Evolutionary conservation across 495 filamentous ascomycete genomes (phyloP).

Genomic region (Chaetomium cochliodes): DNA sequence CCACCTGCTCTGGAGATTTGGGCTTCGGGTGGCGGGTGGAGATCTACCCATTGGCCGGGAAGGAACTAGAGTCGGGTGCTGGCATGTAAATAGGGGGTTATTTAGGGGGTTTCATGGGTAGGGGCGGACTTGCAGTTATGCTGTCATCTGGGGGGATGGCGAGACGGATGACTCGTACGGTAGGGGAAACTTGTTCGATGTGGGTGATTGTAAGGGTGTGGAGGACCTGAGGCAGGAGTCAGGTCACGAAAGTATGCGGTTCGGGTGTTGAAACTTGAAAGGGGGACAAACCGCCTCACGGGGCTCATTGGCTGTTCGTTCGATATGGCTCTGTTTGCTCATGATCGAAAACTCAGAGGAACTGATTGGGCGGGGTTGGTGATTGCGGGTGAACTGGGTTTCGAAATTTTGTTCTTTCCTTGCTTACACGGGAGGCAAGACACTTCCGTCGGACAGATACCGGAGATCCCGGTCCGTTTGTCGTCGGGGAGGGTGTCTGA

Average conservation of each 20-base stretch:
- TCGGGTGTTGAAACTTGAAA: background rate
- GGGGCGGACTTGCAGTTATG: constrained; percentile 18
- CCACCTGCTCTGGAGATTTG: constrained; percentile 67
- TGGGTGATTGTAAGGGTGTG: constrained; percentile 38
- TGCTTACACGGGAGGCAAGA: background rate
- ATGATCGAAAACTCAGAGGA: background rate
- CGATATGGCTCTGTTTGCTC: constrained; percentile 45
- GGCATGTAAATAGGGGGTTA: background rate
- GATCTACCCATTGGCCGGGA: constrained; percentile 91
- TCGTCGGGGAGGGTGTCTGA: too few relatives aligned
- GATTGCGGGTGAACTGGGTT: background rate
- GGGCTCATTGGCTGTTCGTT: constrained; percentile 71
- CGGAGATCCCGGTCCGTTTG: too few relatives aligned
- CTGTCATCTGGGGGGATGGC: constrained; percentile 20
- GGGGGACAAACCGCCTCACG: constrained; percentile 51
- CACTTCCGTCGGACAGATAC: background rate
- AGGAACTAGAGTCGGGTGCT: constrained; percentile 55
- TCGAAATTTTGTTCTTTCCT: background rate
- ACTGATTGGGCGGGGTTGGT: background rate
- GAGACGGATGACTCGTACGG: constrained; percentile 44
- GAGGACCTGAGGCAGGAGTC: constrained; percentile 39
- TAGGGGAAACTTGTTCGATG: constrained; percentile 37
- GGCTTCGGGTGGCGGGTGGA: constrained; percentile 68
- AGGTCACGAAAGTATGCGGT: constrained; percentile 15
- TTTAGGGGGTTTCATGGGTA: constrained; percentile 14